Evolutionary conservation across 495 filamentous ascomycete genomes (phyloP), one percentile per base, ranked within the genome.

Genomic region (Penicillium turbatum): DNA sequence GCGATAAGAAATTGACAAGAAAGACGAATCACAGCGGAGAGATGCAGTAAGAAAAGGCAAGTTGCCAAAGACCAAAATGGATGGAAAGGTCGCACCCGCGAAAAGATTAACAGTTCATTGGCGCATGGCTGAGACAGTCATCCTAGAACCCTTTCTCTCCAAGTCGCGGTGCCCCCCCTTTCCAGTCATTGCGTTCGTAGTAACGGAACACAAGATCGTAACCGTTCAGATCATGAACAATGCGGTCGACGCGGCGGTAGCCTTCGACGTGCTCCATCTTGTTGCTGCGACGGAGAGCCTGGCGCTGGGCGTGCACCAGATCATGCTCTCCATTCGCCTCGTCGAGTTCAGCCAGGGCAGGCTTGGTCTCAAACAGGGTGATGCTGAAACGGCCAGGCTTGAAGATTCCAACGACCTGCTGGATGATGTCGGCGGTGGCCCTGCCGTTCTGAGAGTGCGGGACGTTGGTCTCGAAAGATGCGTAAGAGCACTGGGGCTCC

Each of bases 401-500:
- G 83, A 99, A 99, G 69, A 97, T 99, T 49, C 79, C 74, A 48
- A 97, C 90, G 17, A 97, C 95, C 52, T 96, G 91, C 71, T 96
- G 83, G 56, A 99, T 85, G 55, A 97, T 82, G 29, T 95, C 92
- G 26, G 83, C 84, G 19, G 92, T 96, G 63, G 90, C 84, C 60
- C 92, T 90, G 11, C 92, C 92, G 45, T 82, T 86, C 71, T 95
- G 89, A 19, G 83, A 82, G 49, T 89, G 84, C n/a, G 95, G 93
- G 6, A 99, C 95, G 59, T 99, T 97, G 58, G 95, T 97, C 78
- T 99, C 95, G 64, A 99, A 99, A 5, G 91, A 96, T 13, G 95
- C 95, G 64, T 96, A 99, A n/a, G 90, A 96, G 78, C 92, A 99
- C 63, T 95, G 83, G 30, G 93, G 88, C 77, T 99, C 95, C 1